Evolutionary conservation across 495 filamentous ascomycete species (phyloP), one percentile per base, ranked within the genome.

Genomic region (Xylona heveae): DNA sequence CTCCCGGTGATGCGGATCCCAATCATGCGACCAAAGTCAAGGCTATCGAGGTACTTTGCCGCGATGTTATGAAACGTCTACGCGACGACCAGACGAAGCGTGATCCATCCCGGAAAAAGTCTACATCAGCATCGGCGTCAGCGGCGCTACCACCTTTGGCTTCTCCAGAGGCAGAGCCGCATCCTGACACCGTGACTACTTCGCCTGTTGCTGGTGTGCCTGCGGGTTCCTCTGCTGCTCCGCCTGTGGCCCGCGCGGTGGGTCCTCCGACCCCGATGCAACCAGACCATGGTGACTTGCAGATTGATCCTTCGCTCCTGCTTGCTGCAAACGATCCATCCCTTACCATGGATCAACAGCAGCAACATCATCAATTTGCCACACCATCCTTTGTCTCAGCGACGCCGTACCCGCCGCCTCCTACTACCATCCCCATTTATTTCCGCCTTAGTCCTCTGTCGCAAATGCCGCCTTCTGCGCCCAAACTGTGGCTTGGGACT

Each of bases 1-100:
- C 61, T 0, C 52, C 58, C 6, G 69, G 59, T 1, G 47, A 59
- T 4, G 48, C 58, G 14, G 70, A 74, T 39, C 58, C 68, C 5
- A 51, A 62, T 5, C 55, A 72, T 33, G 31, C 46, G n/a, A 49
- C 45, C 28, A 78, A 70, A 42, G 37, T 65, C 19, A 77, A 66
- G 47, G 74, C 76, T 6, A 45, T 84, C 24, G 71, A 82, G 31
- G 54, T 71, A 1, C 55, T 85, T 2, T 72, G 68, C 31, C 58
- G 72, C 23, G 78, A 84, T 54, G 74, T 74, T 4, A 66, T 73
- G 61, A 78, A 83, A 49, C 61, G 79, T 17, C 62, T 75, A 19
- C 66, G 71, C 7, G 69, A 76, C 39, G 73, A 80, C 39, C 64
- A 64, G 35, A 63, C 60, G 0, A 70, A 66, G 41, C 52, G 59